A percentile compares a stretch with the other conserved stretches of the same genome.
Conservation (phyloP, 2,329 filamentous ascomycete species). For the Nemania sp. region DNA sequence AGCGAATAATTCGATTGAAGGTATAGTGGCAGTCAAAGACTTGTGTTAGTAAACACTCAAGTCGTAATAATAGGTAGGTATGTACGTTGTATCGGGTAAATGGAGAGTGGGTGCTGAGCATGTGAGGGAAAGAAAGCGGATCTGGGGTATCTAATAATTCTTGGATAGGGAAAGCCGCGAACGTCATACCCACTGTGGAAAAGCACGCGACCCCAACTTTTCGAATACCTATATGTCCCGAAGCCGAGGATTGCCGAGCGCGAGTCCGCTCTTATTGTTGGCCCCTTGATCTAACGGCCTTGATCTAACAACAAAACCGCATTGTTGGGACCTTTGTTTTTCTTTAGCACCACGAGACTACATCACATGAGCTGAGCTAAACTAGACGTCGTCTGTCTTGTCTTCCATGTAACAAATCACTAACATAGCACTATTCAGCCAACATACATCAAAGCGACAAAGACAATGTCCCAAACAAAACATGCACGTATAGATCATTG, state of each 20-base stretch:
- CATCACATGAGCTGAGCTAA: conserved; percentile 5
- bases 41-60: conserved; percentile 7
- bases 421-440: background rate
- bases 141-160: conserved; percentile 17
- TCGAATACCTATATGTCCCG: conserved; percentile 19
- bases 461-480: background rate
- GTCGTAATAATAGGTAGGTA: background rate
- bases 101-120: conserved; percentile 26
- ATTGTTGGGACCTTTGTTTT: background rate
- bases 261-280: conserved; percentile 26
- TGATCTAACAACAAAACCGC: background rate
- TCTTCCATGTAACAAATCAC: background rate
- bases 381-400: background rate
- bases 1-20: background rate
- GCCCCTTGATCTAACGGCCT: background rate
- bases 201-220: conserved; percentile 28
- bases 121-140: conserved; percentile 25
- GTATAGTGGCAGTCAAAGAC: background rate
- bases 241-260: conserved; percentile 50
- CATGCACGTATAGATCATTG: background rate
- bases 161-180: conserved; percentile 36
- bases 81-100: conserved; percentile 27
- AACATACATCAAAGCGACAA: background rate
- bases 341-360: background rate
- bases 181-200: conserved; percentile 46